These are phyloP conservation scores for Haematococcus lacustris DNA, from an alignment of 139 green algal species.

Conservation along the genomic window DNA sequence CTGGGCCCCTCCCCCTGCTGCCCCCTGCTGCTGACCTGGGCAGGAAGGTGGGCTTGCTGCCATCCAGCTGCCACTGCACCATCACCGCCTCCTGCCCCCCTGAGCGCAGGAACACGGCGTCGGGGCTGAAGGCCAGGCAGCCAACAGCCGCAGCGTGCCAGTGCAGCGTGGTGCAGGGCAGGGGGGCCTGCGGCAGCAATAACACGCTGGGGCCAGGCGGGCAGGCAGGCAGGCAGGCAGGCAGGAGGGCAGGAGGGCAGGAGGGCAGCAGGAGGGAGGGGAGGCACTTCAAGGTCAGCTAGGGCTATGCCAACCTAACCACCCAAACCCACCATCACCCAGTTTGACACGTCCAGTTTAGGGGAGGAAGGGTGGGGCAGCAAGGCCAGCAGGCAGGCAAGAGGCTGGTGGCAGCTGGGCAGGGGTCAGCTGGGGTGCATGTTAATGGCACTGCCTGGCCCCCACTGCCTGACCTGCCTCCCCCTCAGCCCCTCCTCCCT, in stretches of 20 bases:
- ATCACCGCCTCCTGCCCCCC: constrained; percentile 76
- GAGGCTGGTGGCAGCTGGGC: too few species aligned
- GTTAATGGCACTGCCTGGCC: too few species aligned
- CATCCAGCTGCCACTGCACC: constrained; percentile 71
- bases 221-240: too few species aligned
- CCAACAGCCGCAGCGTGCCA: constrained; percentile 77
- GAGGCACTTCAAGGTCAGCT: too few species aligned
- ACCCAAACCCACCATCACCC: background rate
- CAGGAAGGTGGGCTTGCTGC: constrained; percentile 22
- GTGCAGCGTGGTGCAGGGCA: constrained; percentile 56
- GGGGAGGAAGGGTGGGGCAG: too few species aligned
- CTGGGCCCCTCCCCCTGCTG: background rate
- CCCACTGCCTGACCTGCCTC: too few species aligned
- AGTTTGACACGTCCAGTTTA: background rate
- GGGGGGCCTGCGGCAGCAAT: background rate
- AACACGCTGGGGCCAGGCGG: background rate
- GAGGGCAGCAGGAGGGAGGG: too few species aligned
- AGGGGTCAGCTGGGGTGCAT: too few species aligned
- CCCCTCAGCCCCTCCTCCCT: too few species aligned
- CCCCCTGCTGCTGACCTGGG: constrained; percentile 5
- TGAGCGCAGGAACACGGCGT: constrained; percentile 72
- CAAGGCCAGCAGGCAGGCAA: too few species aligned
- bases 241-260: too few species aligned
- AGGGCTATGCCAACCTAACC: too few species aligned
- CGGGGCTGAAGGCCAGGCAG: constrained; percentile 61